Conservation (phyloP, 2,329 filamentous ascomycete species). For the Xylaria sp. region DNA sequence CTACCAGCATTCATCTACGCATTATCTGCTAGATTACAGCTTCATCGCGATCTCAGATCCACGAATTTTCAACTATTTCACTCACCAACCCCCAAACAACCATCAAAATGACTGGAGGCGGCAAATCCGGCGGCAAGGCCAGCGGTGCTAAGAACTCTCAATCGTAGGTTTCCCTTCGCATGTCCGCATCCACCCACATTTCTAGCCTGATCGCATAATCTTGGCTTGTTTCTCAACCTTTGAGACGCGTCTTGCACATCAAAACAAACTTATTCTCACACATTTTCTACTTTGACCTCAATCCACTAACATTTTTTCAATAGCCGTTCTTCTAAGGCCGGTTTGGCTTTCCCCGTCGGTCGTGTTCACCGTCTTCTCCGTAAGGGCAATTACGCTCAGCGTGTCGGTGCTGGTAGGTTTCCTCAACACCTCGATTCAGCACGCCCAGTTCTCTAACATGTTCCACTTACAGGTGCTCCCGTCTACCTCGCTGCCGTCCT, state of each 20-base stretch:
- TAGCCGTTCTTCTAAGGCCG: conserved; percentile 98
- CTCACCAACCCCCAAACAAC: conserved; percentile 42
- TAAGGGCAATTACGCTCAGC: conserved; percentile 99
- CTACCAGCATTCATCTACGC: conserved; percentile 34
- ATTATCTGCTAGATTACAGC: conserved; percentile 33
- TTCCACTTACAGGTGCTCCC: conserved; percentile 69
- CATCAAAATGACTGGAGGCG: conserved; percentile 99
- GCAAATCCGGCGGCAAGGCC: conserved; percentile 99
- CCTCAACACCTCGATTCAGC: conserved; percentile 40
- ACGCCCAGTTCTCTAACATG: conserved; percentile 8
- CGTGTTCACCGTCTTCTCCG: conserved; percentile 98
- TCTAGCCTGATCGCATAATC: not conserved
- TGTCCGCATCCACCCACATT: not conserved
- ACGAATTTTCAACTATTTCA: conserved; percentile 22
- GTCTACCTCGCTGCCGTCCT: conserved; percentile 98
- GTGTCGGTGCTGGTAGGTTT: conserved; percentile 80
- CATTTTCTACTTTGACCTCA: conserved; percentile 19
- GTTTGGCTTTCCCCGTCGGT: conserved; percentile 97
- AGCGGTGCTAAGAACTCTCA: conserved; percentile 98
- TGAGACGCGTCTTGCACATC: conserved; percentile 49
- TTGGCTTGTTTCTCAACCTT: conserved; percentile 10
- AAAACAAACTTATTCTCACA: not conserved
- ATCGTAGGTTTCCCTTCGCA: conserved; percentile 74
- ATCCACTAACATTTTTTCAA: conserved; percentile 48
- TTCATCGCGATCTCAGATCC: conserved; percentile 30